A percentile compares a stretch with the other conserved stretches of the same genome.
Evolutionary conservation across 495 filamentous ascomycete genomes (phyloP).

Genomic region (Penicillium silybi): DNA sequence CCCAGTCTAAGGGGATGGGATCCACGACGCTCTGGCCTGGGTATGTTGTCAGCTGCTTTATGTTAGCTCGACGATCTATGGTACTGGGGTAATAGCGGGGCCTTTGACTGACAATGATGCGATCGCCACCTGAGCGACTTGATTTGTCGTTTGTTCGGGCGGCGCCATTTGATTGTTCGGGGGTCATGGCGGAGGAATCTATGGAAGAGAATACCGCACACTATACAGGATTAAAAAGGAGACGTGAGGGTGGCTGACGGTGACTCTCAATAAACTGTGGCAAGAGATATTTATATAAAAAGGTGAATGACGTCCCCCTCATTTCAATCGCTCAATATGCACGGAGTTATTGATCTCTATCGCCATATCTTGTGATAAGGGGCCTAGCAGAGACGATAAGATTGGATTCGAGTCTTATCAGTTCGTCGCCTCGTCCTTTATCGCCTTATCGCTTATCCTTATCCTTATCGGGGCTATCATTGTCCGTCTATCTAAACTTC

Average conservation of each 20-base stretch:
- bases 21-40: conserved; percentile 91
- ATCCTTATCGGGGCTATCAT: neutral
- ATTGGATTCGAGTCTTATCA: neutral
- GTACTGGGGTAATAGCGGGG: too few relatives aligned
- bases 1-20: conserved; percentile 84
- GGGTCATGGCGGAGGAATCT: neutral
- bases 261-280: neutral
- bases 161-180: neutral
- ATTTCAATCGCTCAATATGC: neutral
- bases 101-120: neutral
- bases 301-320: neutral
- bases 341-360: neutral
- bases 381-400: too few relatives aligned
- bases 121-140: neutral
- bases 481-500: neutral
- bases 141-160: neutral
- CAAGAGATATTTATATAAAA: neutral
- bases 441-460: neutral
- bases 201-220: neutral
- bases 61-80: neutral
- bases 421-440: neutral
- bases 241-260: neutral
- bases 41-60: conserved; percentile 67
- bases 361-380: neutral
- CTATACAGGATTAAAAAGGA: neutral